A percentile compares a stretch with the other conserved stretches of the same genome.
phyloP scores from a whole-genome alignment of 805 yeast genomes.

The Vanderwaltozyma verrucispora region DNA sequence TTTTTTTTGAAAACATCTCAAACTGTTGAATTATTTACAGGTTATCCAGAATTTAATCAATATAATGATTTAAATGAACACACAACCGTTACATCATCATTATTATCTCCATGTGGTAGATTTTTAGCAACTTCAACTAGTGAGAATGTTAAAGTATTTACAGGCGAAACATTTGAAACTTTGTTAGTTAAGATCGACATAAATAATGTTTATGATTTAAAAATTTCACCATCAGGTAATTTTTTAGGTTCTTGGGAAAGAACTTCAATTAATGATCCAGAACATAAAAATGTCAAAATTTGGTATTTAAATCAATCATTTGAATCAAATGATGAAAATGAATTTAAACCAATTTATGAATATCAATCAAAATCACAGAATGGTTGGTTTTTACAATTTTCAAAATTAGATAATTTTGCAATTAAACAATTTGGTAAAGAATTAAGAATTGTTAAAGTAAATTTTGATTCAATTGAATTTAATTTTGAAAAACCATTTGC shows the following conservation, averaged over 20 bases:
- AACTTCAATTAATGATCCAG: conserved; percentile 62
- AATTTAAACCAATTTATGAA: conserved; percentile 26
- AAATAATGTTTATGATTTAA: conserved; percentile 66
- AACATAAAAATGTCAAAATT: conserved; percentile 70
- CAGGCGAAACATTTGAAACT: conserved; percentile 20
- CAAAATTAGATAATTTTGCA: conserved; percentile 27
- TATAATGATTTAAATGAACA: conserved; percentile 14
- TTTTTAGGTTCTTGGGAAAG: conserved; percentile 84
- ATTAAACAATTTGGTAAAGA: conserved; percentile 22
- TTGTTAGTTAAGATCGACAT: conserved; percentile 27
- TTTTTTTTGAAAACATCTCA: conserved; percentile 27
- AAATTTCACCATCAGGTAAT: conserved; percentile 82
- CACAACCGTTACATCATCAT: conserved; percentile 17
- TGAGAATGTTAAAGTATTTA: conserved; percentile 17
- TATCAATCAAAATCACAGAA: conserved; percentile 75
- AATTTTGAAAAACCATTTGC: conserved; percentile 46
- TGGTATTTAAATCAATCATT: conserved; percentile 48
- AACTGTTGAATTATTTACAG: conserved; percentile 27
- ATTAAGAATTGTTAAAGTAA: conserved; percentile 32
- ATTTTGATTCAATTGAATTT: conserved; percentile 28
- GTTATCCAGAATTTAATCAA: conserved; percentile 25
- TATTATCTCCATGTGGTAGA: conserved; percentile 28
- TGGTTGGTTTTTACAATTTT: conserved; percentile 54
- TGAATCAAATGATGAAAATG: conserved; percentile 16
- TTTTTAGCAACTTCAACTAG: conserved; percentile 26